Base-by-base conservation (phyloP, 192 early-diverging fungal genomes). In the Mortierella claussenii region DNA sequence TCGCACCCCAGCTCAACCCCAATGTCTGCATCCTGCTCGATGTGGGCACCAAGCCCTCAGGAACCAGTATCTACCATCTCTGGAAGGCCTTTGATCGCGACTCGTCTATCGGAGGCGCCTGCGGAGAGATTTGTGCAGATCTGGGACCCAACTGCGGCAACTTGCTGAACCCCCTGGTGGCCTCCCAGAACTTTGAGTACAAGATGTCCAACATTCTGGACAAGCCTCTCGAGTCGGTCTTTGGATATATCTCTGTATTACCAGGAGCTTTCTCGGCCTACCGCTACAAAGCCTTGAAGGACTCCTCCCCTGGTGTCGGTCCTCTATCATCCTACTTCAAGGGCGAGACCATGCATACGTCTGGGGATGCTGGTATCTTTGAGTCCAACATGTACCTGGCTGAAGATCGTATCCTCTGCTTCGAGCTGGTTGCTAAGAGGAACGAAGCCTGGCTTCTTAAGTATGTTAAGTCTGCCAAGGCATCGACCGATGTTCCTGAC, bases 171-270 rank as follows among this genome's bases (percentile, higher is more conserved):
- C 94, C 94, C 24, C 71, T 97, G 53, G 93, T 97, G 7, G 95
- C 95, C 11, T 92, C 93, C 3, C 95, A 97, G 82, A 97, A 96
- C 81, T 97, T 97, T 86, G 95, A 97, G 88, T 97, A 97, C 91
- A 97, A 97, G 81, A 96, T 96, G 86, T 92, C 90, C 59, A 96
- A 96, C 75, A 96, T 96, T 66, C 91, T 97, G 12, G 95, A 97
- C 85, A 97, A 97, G 81, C 94, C 95, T 9, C 85, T 97, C 24
- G 95, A 97, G 90, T 94, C 93, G 15, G 91, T 96, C 24, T 96
- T 96, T 86, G 96, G 96, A 33, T 96, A 96, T 80, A 98, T 98
- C 64, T 93, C 94, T 1, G 96, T 97, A 54, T 85, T 98, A 4
- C 97, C 97, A 4, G 92, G 95, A 50, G 95, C 95, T 33, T 97